These are phyloP conservation scores for Adansonia madagascariensis DNA, from an alignment of 441 rosid species.

Conservation along the genomic window DNA sequence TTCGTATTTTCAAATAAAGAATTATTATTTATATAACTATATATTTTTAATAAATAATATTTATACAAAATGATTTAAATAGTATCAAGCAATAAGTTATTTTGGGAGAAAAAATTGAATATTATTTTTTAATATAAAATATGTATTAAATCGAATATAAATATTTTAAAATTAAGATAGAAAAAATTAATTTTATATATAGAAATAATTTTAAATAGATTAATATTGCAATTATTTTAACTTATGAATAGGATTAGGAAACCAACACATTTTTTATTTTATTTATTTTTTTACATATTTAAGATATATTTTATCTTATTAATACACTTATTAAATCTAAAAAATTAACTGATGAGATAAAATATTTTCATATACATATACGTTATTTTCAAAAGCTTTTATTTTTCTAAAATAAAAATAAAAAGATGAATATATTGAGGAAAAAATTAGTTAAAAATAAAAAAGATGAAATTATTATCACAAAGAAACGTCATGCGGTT, in stretches of 20 bases:
- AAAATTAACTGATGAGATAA: too few relatives aligned
- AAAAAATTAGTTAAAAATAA: not conserved
- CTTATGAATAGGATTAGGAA: not conserved
- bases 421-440: not conserved
- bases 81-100: not conserved
- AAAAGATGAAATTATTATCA: not conserved
- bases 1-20: not conserved
- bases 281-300: too few relatives aligned
- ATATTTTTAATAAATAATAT: not conserved
- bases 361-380: too few relatives aligned
- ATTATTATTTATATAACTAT: not conserved
- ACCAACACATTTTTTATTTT: not conserved
- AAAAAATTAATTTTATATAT: not conserved
- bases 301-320: too few relatives aligned
- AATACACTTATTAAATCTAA: too few relatives aligned
- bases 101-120: not conserved
- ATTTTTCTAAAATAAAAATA: not conserved
- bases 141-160: not conserved
- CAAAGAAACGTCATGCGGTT: slow-evolving; percentile 16
- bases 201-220: not conserved
- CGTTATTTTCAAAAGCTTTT: not conserved
- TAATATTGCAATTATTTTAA: not conserved
- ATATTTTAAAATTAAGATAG: not conserved
- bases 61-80: not conserved
- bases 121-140: not conserved